These are phyloP conservation scores for Prinsepia uniflora DNA, from an alignment of 306 rosid species.

Conservation along the genomic window DNA sequence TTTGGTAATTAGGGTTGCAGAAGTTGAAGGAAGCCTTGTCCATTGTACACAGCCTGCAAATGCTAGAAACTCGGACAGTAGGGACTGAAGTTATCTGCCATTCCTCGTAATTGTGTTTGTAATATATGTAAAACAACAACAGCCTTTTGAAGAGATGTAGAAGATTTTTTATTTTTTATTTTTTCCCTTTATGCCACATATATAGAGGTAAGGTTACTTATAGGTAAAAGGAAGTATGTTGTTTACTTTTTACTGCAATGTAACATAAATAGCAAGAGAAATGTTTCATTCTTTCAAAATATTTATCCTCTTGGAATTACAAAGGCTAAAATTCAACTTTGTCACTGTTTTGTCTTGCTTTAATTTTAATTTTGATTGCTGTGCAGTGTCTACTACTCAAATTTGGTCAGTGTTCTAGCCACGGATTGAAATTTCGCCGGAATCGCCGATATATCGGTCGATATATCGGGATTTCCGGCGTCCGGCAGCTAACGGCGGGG, in stretches of 20 bases:
- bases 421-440: no score
- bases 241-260: constrained; percentile 37
- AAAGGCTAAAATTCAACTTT: no score
- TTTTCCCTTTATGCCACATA: constrained; percentile 16
- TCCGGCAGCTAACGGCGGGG: no score
- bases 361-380: no score
- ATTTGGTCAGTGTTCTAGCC: no score
- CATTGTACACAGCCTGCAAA: constrained; percentile 34
- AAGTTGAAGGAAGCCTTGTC: constrained; percentile 26
- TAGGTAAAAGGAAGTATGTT: constrained; percentile 39
- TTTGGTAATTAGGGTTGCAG: constrained; percentile 26
- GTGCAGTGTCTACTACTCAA: no score
- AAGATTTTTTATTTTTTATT: background rate
- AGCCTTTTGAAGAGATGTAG: constrained; percentile 36
- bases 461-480: no score
- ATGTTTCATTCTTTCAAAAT: background rate
- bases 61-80: constrained; percentile 23
- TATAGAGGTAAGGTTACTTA: constrained; percentile 21
- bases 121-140: constrained; percentile 30
- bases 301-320: background rate
- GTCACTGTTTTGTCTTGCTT: no score
- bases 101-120: constrained; percentile 31
- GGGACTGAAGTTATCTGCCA: constrained; percentile 19
- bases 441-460: no score
- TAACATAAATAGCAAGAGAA: constrained; percentile 25